These are phyloP conservation scores for Tetrahymena elliotti DNA, from an alignment of 73 alveolate species.

Conservation along the genomic window DNA sequence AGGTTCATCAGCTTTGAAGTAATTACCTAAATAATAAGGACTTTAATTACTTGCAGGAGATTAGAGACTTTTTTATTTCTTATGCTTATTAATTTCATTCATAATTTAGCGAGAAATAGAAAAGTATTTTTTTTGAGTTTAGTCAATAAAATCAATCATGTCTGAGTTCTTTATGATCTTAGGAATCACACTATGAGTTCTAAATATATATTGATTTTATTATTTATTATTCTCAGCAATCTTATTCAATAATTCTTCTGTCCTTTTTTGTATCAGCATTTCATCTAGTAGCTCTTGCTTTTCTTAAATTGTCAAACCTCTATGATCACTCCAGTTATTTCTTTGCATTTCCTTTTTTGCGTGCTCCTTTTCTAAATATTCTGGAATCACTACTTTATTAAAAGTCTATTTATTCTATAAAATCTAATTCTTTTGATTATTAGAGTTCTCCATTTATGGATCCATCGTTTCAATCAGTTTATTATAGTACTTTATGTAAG, in stretches of 20 bases:
- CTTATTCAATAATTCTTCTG: neutral
- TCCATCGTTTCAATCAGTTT: neutral
- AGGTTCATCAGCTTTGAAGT: neutral
- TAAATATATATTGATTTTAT: neutral
- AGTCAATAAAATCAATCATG: neutral
- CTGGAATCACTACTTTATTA: neutral
- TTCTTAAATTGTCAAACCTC: neutral
- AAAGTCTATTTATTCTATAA: neutral
- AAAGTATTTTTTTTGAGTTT: neutral
- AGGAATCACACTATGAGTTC: neutral
- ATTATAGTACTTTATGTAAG: neutral
- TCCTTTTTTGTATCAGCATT: neutral
- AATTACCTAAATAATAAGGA: neutral
- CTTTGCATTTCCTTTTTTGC: neutral
- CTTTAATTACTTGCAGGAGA: neutral
- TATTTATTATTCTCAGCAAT: neutral
- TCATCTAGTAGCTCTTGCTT: neutral
- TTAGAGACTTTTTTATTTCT: neutral
- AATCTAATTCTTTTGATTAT: neutral
- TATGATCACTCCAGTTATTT: neutral
- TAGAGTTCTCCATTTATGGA: neutral
- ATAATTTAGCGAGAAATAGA: neutral
- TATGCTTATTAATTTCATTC: neutral
- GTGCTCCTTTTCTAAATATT: neutral
- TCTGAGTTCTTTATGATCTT: neutral